Evolutionary conservation across 805 yeast species (phyloP).

Genomic region (Cyberlindnera nakhonratchasimensis): DNA sequence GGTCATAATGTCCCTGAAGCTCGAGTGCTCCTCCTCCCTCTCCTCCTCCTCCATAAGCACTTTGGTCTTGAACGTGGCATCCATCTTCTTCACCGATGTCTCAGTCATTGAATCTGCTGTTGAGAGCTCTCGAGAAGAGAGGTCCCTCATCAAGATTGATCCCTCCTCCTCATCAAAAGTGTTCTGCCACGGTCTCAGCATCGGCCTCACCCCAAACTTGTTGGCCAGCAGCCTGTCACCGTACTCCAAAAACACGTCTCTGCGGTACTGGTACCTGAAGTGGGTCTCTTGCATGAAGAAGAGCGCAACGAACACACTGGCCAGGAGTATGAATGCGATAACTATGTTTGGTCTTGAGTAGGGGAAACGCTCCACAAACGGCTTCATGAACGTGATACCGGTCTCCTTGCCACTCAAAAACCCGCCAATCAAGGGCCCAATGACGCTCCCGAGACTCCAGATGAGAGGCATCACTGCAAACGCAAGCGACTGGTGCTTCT

Average conservation of each 20-base stretch:
- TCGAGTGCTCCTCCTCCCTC: neutral
- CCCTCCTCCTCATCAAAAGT: neutral
- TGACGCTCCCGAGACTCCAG: constrained; percentile 15
- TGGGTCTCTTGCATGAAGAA: constrained; percentile 22
- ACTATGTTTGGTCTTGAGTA: constrained; percentile 19
- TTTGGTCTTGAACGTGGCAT: neutral
- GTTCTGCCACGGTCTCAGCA: constrained; percentile 10
- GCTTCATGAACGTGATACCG: constrained; percentile 7
- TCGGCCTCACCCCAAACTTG: neutral
- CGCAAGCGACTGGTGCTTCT: constrained; percentile 19
- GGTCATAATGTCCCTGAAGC: neutral
- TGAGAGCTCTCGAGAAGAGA: constrained; percentile 1
- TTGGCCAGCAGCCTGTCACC: constrained; percentile 8
- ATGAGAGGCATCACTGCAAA: constrained; percentile 20
- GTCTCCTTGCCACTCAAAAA: constrained; percentile 14
- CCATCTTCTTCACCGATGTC: neutral
- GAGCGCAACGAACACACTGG: constrained; percentile 9
- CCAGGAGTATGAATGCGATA: constrained; percentile 6
- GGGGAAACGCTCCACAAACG: constrained; percentile 10
- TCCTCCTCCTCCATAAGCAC: neutral
- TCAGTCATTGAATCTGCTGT: neutral
- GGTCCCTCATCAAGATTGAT: neutral
- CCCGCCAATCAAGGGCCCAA: constrained; percentile 23
- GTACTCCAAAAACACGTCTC: constrained; percentile 15
- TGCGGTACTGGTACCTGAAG: constrained; percentile 14